phyloP scores from a whole-genome alignment of 2,329 filamentous ascomycete genomes.

The Metarhizium album region DNA sequence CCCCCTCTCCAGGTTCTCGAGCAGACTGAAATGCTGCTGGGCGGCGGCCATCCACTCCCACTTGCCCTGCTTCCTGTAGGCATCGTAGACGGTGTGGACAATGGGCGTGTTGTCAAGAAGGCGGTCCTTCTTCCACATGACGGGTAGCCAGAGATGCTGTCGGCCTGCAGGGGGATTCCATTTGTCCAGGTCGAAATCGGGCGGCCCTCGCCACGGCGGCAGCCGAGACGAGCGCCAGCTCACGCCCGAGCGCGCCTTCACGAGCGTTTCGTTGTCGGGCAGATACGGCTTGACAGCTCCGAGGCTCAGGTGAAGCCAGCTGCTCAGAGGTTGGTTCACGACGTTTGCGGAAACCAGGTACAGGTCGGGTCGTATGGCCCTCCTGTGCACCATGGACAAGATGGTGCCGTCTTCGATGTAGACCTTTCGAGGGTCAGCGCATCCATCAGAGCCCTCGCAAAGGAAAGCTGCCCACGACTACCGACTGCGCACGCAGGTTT shows the following conservation, averaged over 20 bases:
- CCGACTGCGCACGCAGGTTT: too few relatives aligned
- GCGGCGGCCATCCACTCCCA: slow-evolving; percentile 39
- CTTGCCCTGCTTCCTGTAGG: slow-evolving; percentile 29
- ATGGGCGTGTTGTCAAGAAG: slow-evolving; percentile 35
- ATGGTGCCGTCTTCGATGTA: slow-evolving; percentile 28
- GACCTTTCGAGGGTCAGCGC: slow-evolving; percentile 14
- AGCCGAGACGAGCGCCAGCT: slow-evolving; percentile 30
- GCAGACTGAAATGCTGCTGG: slow-evolving; percentile 35
- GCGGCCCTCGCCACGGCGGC: slow-evolving; percentile 22
- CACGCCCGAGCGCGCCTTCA: slow-evolving; percentile 13
- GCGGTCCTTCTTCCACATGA: slow-evolving; percentile 22
- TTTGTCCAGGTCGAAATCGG: slow-evolving; percentile 18
- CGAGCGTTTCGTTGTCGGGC: slow-evolving; percentile 28
- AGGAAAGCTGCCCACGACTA: too few relatives aligned
- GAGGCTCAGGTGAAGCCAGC: slow-evolving; percentile 42
- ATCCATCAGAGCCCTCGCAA: background rate
- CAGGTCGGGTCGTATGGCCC: slow-evolving; percentile 35
- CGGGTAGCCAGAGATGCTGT: slow-evolving; percentile 40
- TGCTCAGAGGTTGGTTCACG: slow-evolving; percentile 43
- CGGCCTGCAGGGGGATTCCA: slow-evolving; percentile 25
- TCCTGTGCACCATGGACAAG: slow-evolving; percentile 38
- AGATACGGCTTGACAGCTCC: slow-evolving; percentile 42
- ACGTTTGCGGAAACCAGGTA: slow-evolving; percentile 34
- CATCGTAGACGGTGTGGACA: slow-evolving; percentile 33
- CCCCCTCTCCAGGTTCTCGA: slow-evolving; percentile 38